These are phyloP conservation scores for Leccinum pseudoinsigne DNA, from an alignment of 1,284 basidiomycete genomes.

Conservation along the genomic window DNA sequence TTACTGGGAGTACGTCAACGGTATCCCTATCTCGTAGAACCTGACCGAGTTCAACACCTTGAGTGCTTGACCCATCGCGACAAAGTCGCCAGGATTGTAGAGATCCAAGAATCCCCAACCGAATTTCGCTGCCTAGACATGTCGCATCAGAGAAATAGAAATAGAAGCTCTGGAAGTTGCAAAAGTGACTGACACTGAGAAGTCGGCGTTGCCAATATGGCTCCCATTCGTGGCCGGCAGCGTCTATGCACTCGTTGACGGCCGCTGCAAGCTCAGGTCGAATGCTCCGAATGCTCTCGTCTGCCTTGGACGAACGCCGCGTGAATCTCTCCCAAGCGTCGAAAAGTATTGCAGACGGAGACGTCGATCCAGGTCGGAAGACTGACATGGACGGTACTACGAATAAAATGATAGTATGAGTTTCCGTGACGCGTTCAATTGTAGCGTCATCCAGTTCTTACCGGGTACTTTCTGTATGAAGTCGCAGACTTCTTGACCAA, in stretches of 20 bases:
- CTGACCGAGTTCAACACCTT: slow-evolving; percentile 96
- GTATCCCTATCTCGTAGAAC: slow-evolving; percentile 90
- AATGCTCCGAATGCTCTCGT: slow-evolving; percentile 91
- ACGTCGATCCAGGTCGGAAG: slow-evolving; percentile 90
- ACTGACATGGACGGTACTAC: slow-evolving; percentile 77
- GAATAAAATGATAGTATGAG: background rate
- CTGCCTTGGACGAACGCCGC: slow-evolving; percentile 83
- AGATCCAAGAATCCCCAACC: slow-evolving; percentile 93
- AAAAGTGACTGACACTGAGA: slow-evolving; percentile 58
- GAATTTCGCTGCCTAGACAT: slow-evolving; percentile 84
- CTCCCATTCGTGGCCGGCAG: slow-evolving; percentile 92
- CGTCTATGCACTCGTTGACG: slow-evolving; percentile 92
- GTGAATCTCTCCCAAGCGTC: slow-evolving; percentile 92
- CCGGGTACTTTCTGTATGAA: slow-evolving; percentile 93
- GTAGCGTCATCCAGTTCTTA: slow-evolving; percentile 35
- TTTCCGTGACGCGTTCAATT: background rate
- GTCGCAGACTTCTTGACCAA: slow-evolving; percentile 81
- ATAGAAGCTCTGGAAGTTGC: background rate
- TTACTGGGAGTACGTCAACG: slow-evolving; percentile 89
- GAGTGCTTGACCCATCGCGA: slow-evolving; percentile 88
- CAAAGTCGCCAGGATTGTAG: slow-evolving; percentile 89
- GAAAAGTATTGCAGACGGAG: slow-evolving; percentile 89
- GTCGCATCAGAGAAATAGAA: slow-evolving; percentile 7
- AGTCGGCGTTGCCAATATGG: slow-evolving; percentile 86
- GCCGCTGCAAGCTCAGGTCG: slow-evolving; percentile 84